Conservation (phyloP, 1,284 basidiomycete species). For the Mrakiaceae sp. region DNA sequence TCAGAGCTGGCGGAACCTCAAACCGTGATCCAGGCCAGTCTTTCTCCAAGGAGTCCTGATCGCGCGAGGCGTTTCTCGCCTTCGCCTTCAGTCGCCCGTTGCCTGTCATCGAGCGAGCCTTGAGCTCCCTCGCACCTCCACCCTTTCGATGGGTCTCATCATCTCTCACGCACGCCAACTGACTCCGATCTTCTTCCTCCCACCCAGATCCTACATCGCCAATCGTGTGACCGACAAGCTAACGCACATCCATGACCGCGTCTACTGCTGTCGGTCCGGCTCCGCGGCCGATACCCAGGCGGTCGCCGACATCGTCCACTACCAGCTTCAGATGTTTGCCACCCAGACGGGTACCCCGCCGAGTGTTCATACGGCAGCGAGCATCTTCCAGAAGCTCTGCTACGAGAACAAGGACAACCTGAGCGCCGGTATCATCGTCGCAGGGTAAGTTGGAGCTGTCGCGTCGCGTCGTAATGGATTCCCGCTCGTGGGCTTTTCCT, state of each 20-base stretch:
- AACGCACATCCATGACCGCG: constrained; percentile 90
- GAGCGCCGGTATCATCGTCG: constrained; percentile 92
- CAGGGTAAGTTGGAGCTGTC: constrained; percentile 42
- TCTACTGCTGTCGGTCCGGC: constrained; percentile 97
- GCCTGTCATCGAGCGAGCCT: no score
- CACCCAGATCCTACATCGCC: constrained; percentile 40
- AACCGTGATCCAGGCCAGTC: no score
- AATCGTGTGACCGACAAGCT: constrained; percentile 99
- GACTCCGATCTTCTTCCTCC: neutral
- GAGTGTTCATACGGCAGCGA: constrained; percentile 69
- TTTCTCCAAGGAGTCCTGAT: no score
- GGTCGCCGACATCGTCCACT: constrained; percentile 84
- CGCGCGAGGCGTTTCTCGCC: no score
- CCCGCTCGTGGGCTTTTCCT: neutral
- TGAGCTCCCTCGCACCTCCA: no score
- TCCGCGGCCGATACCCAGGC: constrained; percentile 96
- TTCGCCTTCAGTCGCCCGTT: no score
- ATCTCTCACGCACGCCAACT: no score
- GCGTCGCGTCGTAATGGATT: neutral
- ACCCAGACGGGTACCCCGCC: constrained; percentile 52
- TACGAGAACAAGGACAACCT: constrained; percentile 89
- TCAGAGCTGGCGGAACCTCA: no score
- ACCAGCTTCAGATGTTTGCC: constrained; percentile 71
- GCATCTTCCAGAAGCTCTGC: constrained; percentile 77
- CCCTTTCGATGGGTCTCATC: no score